Conservation (phyloP, 2,329 filamentous ascomycete genomes). For the Colletotrichum spaethianum region DNA sequence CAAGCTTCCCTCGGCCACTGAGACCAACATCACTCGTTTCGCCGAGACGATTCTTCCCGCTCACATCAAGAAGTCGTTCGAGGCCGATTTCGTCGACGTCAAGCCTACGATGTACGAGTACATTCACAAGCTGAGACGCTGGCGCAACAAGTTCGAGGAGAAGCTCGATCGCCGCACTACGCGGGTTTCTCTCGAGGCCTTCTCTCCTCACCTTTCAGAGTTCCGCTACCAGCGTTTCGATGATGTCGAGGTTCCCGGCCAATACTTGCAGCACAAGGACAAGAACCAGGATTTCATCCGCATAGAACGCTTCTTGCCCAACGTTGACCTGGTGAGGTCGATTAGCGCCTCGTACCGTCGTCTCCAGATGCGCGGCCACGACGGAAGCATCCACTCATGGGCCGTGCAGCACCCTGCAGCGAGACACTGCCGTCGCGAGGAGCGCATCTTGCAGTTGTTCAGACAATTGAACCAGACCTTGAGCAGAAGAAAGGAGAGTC, state of each 20-base stretch:
- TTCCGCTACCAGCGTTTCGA: constrained; percentile 99
- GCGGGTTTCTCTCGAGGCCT: constrained; percentile 83
- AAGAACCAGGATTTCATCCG: constrained; percentile 99
- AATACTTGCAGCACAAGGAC: constrained; percentile 97
- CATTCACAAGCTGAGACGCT: constrained; percentile 94
- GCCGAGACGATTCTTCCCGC: constrained; percentile 95
- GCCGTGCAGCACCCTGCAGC: constrained; percentile 96
- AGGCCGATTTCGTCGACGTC: constrained; percentile 94
- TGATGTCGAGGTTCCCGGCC: constrained; percentile 96
- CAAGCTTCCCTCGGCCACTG: constrained; percentile 90
- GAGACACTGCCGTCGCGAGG: constrained; percentile 91
- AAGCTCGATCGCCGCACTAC: constrained; percentile 89
- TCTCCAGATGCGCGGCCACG: constrained; percentile 95
- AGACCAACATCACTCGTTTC: constrained; percentile 96
- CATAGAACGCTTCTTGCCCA: constrained; percentile 96
- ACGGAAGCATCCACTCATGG: constrained; percentile 97
- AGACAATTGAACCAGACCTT: constrained; percentile 96
- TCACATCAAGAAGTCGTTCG: constrained; percentile 96
- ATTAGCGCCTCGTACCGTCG: constrained; percentile 93
- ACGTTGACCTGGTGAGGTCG: constrained; percentile 92
- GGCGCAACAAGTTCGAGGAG: constrained; percentile 98
- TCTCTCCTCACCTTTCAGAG: constrained; percentile 92
- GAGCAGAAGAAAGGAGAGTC: constrained; percentile 92
- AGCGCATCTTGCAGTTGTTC: constrained; percentile 96
- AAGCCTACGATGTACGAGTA: constrained; percentile 99